These are phyloP conservation scores for Metrosideros polymorpha DNA, from an alignment of 441 rosid species.

Conservation along the genomic window DNA sequence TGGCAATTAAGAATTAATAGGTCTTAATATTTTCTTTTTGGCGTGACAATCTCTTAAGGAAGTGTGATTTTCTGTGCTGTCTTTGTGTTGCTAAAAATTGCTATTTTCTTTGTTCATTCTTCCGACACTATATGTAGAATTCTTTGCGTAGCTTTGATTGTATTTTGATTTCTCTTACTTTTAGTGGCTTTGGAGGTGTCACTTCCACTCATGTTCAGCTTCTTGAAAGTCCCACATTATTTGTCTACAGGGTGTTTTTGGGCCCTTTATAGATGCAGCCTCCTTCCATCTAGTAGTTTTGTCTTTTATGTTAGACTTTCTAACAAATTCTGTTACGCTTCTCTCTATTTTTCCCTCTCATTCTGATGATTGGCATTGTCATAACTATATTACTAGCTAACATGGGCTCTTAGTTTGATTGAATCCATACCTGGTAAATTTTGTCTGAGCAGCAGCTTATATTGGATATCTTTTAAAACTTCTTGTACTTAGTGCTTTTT, in stretches of 20 bases:
- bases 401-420: neutral
- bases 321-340: neutral
- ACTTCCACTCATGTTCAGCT: neutral
- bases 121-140: neutral
- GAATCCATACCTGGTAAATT: neutral
- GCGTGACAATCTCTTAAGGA: neutral
- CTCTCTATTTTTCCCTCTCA: neutral
- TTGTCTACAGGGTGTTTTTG: neutral
- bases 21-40: neutral
- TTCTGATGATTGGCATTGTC: neutral
- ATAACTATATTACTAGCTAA: neutral
- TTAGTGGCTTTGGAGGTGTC: neutral
- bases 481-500: neutral
- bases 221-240: neutral
- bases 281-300: neutral
- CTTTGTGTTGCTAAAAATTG: neutral
- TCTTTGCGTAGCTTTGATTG: too few relatives aligned
- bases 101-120: neutral
- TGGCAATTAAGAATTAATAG: neutral
- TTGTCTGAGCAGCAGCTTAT: neutral
- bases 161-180: neutral
- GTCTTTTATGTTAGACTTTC: neutral
- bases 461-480: neutral
- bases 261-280: neutral
- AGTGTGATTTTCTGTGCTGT: neutral